Evolutionary conservation across 805 yeast species (phyloP), one percentile per base, ranked within the genome.

Genomic region (Ogataea methanolica): DNA sequence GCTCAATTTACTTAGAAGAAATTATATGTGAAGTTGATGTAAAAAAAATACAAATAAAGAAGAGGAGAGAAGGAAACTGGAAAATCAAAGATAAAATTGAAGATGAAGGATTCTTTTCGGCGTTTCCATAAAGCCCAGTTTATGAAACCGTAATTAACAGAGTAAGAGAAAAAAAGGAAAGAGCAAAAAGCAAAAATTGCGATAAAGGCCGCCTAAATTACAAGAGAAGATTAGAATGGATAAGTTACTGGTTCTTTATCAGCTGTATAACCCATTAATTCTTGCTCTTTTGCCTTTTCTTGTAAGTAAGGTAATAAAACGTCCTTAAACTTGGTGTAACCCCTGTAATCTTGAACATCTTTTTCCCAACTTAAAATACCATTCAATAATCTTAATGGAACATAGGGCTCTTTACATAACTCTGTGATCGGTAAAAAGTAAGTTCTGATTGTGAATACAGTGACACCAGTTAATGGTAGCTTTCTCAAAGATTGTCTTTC

Each of bases 401-500:
- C 69, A 53, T 72, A 74, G 8, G 86, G 85, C 62, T 83, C 88
- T 53, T 77, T 57, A 49, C 77, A 75, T 42, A 83, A 60, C 49
- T 80, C 74, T 4, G 68, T 65, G 31, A 82, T 57, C 7, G 86
- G 85, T 21, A 74, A 55, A 60, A 82, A 81, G 56, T 82, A 82
- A 0, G 88, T 83, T 55, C 88, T 69, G 42, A 82, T 71, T 21
- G 87, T 82, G 63, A 82, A 83, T 2, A 78, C 65, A 21, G 73
- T 67, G 12, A 76, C 83, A 11, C 88, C 87, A 4, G 79, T 62
- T 36, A 71, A 65, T 14, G 88, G 88, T 48, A 82, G 67, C 56
- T 85, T 69, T 55, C 87, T 71, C 44, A 82, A 67, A 41, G 82
- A 72, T 59, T 82, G 88, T 61, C 88, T 69, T 59, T 83, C 88